Conservation (phyloP, 2,329 filamentous ascomycete genomes). For the Exophiala alcalophila region DNA sequence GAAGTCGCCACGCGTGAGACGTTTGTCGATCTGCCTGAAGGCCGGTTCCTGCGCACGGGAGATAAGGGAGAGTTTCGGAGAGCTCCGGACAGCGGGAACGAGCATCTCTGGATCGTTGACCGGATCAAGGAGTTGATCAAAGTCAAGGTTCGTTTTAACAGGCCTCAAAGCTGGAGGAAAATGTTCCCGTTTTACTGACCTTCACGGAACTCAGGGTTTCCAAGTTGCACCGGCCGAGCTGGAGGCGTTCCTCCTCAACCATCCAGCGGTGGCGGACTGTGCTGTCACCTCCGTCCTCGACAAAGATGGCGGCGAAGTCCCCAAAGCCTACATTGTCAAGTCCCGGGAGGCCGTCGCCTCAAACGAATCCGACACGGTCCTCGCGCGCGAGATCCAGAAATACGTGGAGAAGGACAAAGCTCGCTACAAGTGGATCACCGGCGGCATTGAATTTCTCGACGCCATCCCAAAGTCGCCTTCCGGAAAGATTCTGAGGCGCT, state of each 20-base stretch:
- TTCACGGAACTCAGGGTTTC: too few species aligned
- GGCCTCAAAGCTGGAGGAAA: too few species aligned
- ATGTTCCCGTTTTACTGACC: too few species aligned
- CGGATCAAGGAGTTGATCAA: constrained; percentile 76
- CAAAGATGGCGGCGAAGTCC: constrained; percentile 58
- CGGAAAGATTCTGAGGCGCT: too few species aligned
- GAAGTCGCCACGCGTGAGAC: constrained; percentile 80
- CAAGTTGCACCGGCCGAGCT: constrained; percentile 83
- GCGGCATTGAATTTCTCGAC: too few species aligned
- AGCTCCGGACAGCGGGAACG: constrained; percentile 59
- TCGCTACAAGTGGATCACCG: too few species aligned
- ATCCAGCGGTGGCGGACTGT: constrained; percentile 69
- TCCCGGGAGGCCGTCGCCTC: too few species aligned
- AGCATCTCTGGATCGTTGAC: constrained; percentile 79
- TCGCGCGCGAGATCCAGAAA: too few species aligned
- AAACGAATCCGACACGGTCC: too few species aligned
- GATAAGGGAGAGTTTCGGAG: constrained; percentile 73
- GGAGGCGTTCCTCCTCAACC: constrained; percentile 72
- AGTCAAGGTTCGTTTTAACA: constrained; percentile 63
- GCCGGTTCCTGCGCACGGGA: constrained; percentile 74
- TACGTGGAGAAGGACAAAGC: too few species aligned
- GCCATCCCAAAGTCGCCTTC: too few species aligned
- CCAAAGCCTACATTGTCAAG: constrained; percentile 64
- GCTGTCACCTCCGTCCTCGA: constrained; percentile 72
- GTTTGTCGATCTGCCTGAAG: constrained; percentile 60